These are phyloP conservation scores for Euphorbia neoarborescens DNA, from an alignment of 441 rosid genomes.

Conservation along the genomic window DNA sequence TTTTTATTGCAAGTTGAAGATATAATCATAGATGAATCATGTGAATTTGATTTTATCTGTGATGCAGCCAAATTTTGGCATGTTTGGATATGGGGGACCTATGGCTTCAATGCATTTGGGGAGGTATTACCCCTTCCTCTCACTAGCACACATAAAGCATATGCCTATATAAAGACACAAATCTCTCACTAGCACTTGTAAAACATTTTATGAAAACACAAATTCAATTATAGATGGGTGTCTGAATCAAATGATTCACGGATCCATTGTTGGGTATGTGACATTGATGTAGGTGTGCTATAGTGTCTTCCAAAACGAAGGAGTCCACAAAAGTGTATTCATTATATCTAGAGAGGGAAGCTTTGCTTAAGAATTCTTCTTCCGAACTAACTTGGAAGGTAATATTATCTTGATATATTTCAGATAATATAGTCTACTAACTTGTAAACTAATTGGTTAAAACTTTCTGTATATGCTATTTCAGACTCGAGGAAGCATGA, in stretches of 20 bases:
- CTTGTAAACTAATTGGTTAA: neutral
- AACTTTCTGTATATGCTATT: slow-evolving; percentile 11
- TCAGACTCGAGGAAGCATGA: slow-evolving; percentile 53
- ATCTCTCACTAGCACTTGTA: neutral
- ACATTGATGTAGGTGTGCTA: slow-evolving; percentile 33
- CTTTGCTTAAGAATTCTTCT: slow-evolving; percentile 32
- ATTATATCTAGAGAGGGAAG: slow-evolving; percentile 50
- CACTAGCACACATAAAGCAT: neutral
- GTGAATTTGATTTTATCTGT: slow-evolving; percentile 6
- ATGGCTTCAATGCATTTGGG: slow-evolving; percentile 69
- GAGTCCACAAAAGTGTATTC: slow-evolving; percentile 46
- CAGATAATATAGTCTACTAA: neutral
- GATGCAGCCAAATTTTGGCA: slow-evolving; percentile 67
- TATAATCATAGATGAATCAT: neutral
- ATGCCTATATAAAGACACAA: too few relatives aligned
- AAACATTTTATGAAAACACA: neutral
- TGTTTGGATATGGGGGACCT: slow-evolving; percentile 81
- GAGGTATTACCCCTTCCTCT: slow-evolving; percentile 30
- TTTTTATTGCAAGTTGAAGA: neutral
- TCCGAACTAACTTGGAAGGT: slow-evolving; percentile 55
- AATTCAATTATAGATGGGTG: neutral
- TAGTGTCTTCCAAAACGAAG: slow-evolving; percentile 61
- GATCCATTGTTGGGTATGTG: neutral
- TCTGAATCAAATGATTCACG: neutral
- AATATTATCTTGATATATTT: slow-evolving; percentile 13